A percentile compares a stretch with the other conserved stretches of the same genome.
These are phyloP conservation scores for Schizophyllum amplum DNA, from an alignment of 1,284 basidiomycete genomes.

Conservation along the genomic window DNA sequence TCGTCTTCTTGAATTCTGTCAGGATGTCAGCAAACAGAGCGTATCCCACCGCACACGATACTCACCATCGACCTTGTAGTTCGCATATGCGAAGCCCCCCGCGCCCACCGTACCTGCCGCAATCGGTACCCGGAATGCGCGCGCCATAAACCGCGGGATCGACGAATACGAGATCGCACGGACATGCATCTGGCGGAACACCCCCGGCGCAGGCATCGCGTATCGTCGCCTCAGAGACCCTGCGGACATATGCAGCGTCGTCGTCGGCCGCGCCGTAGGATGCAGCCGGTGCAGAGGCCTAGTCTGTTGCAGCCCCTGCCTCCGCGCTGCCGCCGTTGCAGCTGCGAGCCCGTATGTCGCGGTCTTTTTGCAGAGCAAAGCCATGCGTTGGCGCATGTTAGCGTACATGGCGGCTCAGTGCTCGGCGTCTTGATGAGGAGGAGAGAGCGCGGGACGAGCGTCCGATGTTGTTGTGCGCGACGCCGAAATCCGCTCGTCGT, in stretches of 20 bases:
- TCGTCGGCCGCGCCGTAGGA: background rate
- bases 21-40: background rate
- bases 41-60: conserved; percentile 3
- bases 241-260: background rate
- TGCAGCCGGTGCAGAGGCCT: conserved; percentile 40
- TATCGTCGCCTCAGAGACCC: conserved; percentile 39
- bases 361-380: conserved; percentile 28
- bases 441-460: background rate
- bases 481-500: too few species aligned
- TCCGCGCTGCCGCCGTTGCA: conserved; percentile 16
- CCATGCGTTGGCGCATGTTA: background rate
- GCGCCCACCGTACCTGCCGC: conserved; percentile 83
- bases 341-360: conserved; percentile 43
- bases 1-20: conserved; percentile 62
- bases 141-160: conserved; percentile 73
- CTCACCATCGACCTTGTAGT: conserved; percentile 89
- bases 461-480: background rate
- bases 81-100: conserved; percentile 86
- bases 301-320: background rate
- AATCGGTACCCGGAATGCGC: conserved; percentile 80
- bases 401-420: background rate
- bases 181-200: conserved; percentile 57
- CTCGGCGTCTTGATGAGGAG: background rate
- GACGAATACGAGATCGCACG: conserved; percentile 78
- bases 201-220: conserved; percentile 29